Conservation (phyloP, 1,284 basidiomycete species). For the Termitomyces sp. region DNA sequence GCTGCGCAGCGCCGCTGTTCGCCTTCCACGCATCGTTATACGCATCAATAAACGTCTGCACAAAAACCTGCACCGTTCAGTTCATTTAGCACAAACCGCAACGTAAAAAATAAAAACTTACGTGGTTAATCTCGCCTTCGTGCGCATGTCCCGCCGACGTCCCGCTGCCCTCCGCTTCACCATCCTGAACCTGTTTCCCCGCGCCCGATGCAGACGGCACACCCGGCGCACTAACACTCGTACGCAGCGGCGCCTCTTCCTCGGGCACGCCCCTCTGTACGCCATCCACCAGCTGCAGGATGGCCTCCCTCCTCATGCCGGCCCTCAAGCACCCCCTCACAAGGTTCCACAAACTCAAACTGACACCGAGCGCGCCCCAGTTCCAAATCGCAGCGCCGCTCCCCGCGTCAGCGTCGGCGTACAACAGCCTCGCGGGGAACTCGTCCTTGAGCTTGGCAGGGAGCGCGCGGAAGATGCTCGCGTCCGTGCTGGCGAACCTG, state of each 20-base stretch:
- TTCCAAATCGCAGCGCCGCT: constrained; percentile 58
- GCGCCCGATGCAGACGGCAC: too few relatives aligned
- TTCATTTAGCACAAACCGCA: not conserved
- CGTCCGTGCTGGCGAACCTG: constrained; percentile 63
- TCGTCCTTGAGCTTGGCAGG: constrained; percentile 63
- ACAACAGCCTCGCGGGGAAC: constrained; percentile 59
- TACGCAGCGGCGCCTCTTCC: constrained; percentile 4
- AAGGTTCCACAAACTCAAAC: constrained; percentile 63
- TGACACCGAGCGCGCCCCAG: constrained; percentile 67
- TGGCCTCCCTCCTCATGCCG: constrained; percentile 54
- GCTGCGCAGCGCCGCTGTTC: constrained; percentile 35
- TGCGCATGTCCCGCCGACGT: not conserved
- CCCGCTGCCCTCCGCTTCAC: not conserved
- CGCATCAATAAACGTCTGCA: constrained; percentile 38
- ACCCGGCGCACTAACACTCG: not conserved
- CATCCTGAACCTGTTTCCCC: not conserved
- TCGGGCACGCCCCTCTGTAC: constrained; percentile 51
- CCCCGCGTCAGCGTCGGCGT: constrained; percentile 50
- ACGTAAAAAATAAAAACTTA: not conserved
- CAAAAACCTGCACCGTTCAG: constrained; percentile 14
- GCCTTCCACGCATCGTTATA: constrained; percentile 55
- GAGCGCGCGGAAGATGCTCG: constrained; percentile 60
- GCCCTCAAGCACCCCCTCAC: constrained; percentile 50
- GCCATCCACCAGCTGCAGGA: constrained; percentile 49
- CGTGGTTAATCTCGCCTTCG: not conserved